These are phyloP conservation scores for Scutellaria barbata DNA, from an alignment of 257 asterid genomes.

Conservation along the genomic window DNA sequence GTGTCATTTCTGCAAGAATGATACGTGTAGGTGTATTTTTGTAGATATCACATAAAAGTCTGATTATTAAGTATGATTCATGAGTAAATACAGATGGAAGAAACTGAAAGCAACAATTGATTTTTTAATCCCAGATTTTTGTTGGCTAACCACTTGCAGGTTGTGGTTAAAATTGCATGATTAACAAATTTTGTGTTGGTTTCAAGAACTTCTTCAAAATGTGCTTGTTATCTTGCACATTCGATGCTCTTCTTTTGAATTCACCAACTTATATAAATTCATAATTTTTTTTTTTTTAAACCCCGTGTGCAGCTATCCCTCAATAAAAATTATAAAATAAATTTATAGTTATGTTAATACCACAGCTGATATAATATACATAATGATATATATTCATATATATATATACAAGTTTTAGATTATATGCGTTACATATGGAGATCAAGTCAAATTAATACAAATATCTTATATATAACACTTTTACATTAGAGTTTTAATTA, in stretches of 20 bases:
- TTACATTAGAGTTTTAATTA: too few relatives aligned
- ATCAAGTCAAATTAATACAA: too few relatives aligned
- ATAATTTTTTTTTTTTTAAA: too few relatives aligned
- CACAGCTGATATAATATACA: too few relatives aligned
- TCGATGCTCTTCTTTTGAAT: slow-evolving; percentile 11
- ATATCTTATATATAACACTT: too few relatives aligned
- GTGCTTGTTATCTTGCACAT: slow-evolving; percentile 11
- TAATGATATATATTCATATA: too few relatives aligned
- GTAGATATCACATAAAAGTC: background rate
- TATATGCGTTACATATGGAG: too few relatives aligned
- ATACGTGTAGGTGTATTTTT: too few relatives aligned
- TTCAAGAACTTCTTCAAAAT: background rate
- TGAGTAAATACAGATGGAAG: background rate
- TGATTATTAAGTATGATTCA: slow-evolving; percentile 11
- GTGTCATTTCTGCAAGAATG: too few relatives aligned
- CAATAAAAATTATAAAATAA: background rate
- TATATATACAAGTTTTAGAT: too few relatives aligned
- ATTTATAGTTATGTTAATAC: too few relatives aligned
- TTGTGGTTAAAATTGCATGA: background rate
- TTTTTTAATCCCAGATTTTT: background rate
- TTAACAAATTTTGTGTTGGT: slow-evolving; percentile 15
- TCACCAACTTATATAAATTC: background rate
- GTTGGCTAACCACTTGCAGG: background rate
- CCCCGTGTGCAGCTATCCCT: background rate
- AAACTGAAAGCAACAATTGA: background rate